Evolutionary conservation across 106 monocot genomes (phyloP).

Genomic region (Phalaenopsis equestris): DNA sequence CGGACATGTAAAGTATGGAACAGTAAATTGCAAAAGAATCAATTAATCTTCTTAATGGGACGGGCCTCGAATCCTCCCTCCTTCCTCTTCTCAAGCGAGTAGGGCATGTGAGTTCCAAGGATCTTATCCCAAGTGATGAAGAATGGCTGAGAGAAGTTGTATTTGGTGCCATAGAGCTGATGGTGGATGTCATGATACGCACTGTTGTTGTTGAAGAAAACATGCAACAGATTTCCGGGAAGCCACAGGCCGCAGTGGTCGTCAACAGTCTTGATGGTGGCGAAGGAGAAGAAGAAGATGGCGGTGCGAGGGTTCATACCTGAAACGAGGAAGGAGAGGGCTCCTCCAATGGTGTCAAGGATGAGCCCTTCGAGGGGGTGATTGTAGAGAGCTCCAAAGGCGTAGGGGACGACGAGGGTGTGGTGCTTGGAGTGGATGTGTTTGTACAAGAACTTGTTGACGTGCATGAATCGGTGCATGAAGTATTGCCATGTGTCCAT

Average conservation of each 20-base stretch:
- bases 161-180: slow-evolving; percentile 29
- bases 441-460: slow-evolving; percentile 33
- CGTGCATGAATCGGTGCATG: slow-evolving; percentile 25
- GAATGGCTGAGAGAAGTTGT: slow-evolving; percentile 38
- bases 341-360: slow-evolving; percentile 14
- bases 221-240: slow-evolving; percentile 10
- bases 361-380: slow-evolving; percentile 12
- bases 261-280: slow-evolving; percentile 12
- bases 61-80: slow-evolving; percentile 31
- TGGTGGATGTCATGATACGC: slow-evolving; percentile 37
- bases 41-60: slow-evolving; percentile 11
- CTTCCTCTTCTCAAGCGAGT: slow-evolving; percentile 24
- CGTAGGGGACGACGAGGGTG: slow-evolving; percentile 15
- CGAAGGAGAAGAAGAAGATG: slow-evolving; percentile 20
- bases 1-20: too few species aligned
- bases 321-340: slow-evolving; percentile 11
- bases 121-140: slow-evolving; percentile 36
- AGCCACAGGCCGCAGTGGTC: slow-evolving; percentile 20
- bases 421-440: slow-evolving; percentile 31
- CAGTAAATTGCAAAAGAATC: not conserved
- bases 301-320: slow-evolving; percentile 15
- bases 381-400: slow-evolving; percentile 15
- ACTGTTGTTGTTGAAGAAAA: slow-evolving; percentile 22
- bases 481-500: slow-evolving; percentile 34
- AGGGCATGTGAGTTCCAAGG: slow-evolving; percentile 33